Conservation (phyloP, 179 eudicot genomes). For the Heliamphora pulchella region DNA sequence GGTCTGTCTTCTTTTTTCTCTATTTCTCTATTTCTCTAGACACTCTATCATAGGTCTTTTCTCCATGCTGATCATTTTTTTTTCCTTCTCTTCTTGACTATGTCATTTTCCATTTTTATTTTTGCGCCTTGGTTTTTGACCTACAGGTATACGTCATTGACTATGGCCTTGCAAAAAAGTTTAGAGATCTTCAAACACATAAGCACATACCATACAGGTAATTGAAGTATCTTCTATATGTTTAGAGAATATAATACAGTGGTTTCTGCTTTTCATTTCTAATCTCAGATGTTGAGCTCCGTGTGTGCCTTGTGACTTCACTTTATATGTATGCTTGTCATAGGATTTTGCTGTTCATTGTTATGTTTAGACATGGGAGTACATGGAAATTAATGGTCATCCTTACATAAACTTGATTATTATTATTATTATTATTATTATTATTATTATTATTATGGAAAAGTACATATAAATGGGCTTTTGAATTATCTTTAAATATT, state of each 20-base stretch:
- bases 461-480: not conserved
- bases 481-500: not conserved
- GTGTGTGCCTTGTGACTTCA: not conserved
- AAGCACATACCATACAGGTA: conserved; percentile 80
- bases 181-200: conserved; percentile 71
- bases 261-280: not conserved
- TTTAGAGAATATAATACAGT: not conserved
- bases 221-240: not conserved
- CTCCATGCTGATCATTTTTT: not conserved
- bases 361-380: not conserved
- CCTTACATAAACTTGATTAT: not conserved
- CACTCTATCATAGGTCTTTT: too few relatives aligned
- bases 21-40: not conserved
- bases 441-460: not conserved
- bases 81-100: not conserved
- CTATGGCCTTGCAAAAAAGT: conserved; percentile 73
- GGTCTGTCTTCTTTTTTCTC: too few relatives aligned
- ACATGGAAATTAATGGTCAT: not conserved
- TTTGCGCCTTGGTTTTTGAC: not conserved
- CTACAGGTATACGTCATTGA: conserved; percentile 61
- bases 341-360: not conserved
- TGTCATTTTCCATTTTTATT: not conserved
- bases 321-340: not conserved
- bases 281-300: not conserved
- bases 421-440: not conserved